phyloP scores from a whole-genome alignment of 768 basidiomycete species.

The Chalciporus pseudorubinellus region DNA sequence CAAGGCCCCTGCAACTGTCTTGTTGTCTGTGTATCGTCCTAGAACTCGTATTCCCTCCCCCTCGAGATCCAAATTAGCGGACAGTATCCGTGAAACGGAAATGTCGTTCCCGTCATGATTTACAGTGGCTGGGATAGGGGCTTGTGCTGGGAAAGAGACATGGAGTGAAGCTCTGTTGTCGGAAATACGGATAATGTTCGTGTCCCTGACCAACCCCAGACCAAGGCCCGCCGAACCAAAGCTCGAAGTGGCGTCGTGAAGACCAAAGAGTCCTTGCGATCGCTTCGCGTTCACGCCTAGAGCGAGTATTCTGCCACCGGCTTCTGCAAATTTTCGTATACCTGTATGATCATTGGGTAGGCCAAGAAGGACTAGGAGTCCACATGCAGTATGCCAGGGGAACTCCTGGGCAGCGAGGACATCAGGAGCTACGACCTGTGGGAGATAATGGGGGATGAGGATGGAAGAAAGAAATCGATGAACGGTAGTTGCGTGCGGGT shows the following conservation, averaged over 20 bases:
- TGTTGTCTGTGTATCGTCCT: conserved; percentile 18
- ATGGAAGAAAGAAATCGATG: conserved; percentile 52
- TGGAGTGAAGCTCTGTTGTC: conserved; percentile 22
- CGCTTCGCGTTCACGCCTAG: conserved; percentile 62
- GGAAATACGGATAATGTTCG: conserved; percentile 23
- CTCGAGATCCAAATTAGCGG: conserved; percentile 18
- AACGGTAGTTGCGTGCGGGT: conserved; percentile 46
- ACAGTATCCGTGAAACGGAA: conserved; percentile 10
- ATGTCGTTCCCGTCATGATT: neutral
- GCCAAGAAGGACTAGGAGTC: conserved; percentile 78
- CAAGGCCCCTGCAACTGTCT: conserved; percentile 23
- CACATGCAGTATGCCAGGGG: conserved; percentile 77
- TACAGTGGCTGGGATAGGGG: conserved; percentile 11
- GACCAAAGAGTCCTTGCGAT: conserved; percentile 37
- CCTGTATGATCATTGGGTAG: conserved; percentile 39
- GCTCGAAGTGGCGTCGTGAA: conserved; percentile 36
- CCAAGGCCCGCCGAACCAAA: conserved; percentile 37
- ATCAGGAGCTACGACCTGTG: conserved; percentile 62
- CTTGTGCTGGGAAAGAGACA: conserved; percentile 27
- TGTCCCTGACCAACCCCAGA: conserved; percentile 31
- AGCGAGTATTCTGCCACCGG: conserved; percentile 70
- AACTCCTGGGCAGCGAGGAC: conserved; percentile 55
- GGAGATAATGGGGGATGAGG: conserved; percentile 73
- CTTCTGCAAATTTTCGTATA: conserved; percentile 59
- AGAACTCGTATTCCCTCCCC: conserved; percentile 12